A percentile compares a stretch with the other conserved stretches of the same genome.
Evolutionary conservation across 176 grass and related monocot species (phyloP).

Genomic region (Cenchrus americanus): DNA sequence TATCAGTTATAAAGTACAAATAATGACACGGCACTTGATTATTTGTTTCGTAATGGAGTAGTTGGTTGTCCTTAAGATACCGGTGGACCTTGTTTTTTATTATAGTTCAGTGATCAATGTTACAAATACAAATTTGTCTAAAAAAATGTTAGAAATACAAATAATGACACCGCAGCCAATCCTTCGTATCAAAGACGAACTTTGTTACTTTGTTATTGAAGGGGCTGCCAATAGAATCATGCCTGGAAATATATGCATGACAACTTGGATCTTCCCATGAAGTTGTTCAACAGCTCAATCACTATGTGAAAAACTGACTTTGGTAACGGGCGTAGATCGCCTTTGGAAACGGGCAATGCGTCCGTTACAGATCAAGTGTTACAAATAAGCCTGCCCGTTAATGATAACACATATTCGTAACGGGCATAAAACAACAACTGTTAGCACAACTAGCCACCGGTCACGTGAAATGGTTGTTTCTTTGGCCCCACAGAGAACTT

Average conservation of each 20-base stretch:
- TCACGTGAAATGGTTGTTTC: no score
- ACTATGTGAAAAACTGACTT: no score
- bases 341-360: no score
- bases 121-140: no score
- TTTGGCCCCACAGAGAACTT: no score
- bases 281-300: neutral
- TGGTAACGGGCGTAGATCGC: no score
- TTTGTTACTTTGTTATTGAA: neutral
- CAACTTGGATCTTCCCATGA: neutral
- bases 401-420: no score
- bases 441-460: no score
- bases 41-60: neutral
- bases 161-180: neutral
- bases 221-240: neutral
- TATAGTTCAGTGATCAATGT: neutral
- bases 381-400: no score
- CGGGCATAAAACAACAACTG: no score
- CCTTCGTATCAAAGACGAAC: neutral
- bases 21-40: neutral
- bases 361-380: no score
- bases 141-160: neutral
- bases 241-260: neutral
- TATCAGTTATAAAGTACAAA: neutral
- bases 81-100: neutral
- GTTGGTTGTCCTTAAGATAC: neutral